phyloP scores from a whole-genome alignment of 805 yeast genomes.

The Schizosaccharomyces japonicus region DNA sequence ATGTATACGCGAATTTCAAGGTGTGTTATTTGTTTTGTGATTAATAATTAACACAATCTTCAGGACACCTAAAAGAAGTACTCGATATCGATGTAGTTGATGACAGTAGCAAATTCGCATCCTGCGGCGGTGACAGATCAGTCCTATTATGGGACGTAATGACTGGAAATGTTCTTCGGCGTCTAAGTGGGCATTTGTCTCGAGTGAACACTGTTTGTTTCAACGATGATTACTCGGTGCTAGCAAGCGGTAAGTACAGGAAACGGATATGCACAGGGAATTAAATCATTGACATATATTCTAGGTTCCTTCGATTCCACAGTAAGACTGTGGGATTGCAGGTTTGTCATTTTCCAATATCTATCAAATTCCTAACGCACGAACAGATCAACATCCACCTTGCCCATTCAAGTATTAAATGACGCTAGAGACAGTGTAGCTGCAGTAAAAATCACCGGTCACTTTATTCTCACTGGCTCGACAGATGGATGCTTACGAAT shows the following conservation, averaged over 20 bases:
- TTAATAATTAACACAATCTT: neutral
- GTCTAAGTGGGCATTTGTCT: constrained; percentile 14
- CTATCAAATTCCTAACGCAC: neutral
- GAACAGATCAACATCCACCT: constrained; percentile 7
- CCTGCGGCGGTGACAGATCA: constrained; percentile 16
- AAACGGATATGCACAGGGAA: too few species aligned
- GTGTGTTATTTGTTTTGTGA: neutral
- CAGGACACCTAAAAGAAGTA: constrained; percentile 15
- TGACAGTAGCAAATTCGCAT: constrained; percentile 11
- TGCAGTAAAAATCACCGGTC: constrained; percentile 10
- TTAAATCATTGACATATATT: neutral
- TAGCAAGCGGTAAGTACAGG: constrained; percentile 11
- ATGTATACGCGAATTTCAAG: constrained; percentile 8
- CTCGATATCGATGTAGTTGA: constrained; percentile 13
- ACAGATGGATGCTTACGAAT: constrained; percentile 15
- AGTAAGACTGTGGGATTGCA: constrained; percentile 17
- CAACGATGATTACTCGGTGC: constrained; percentile 12
- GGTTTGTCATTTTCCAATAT: constrained; percentile 2
- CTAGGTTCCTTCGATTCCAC: constrained; percentile 15
- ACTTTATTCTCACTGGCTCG: constrained; percentile 14
- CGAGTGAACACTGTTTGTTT: constrained; percentile 14
- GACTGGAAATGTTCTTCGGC: constrained; percentile 11
- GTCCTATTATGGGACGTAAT: constrained; percentile 16
- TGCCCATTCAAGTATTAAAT: constrained; percentile 18
- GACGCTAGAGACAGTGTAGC: constrained; percentile 18